Evolutionary conservation across 1,139 yeast genomes (phyloP).

Genomic region (Diutina pseudorugosa): DNA sequence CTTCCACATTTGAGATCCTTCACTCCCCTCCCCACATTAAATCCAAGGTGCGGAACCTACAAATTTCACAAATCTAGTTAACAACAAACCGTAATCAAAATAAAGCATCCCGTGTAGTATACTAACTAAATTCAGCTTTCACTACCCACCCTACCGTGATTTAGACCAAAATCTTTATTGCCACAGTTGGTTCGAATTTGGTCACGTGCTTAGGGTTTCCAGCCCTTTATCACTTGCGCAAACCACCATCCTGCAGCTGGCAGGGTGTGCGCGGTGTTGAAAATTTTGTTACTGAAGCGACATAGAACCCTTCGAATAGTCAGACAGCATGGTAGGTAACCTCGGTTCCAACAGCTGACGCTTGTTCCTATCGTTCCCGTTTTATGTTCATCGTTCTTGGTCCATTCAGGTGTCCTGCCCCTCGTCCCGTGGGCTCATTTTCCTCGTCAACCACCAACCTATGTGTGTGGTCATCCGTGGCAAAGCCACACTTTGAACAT

Average conservation of each 20-base stretch:
- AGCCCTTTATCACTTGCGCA: neutral
- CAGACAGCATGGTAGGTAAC: slow-evolving; percentile 8
- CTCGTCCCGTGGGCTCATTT: neutral
- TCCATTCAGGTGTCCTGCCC: neutral
- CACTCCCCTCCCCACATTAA: no score
- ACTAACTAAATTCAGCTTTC: no score
- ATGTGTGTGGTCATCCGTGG: neutral
- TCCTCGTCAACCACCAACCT: neutral
- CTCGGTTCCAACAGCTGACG: neutral
- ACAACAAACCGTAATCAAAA: no score
- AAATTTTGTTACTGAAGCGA: neutral
- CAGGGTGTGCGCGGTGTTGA: neutral
- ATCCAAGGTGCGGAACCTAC: no score
- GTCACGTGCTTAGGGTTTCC: slow-evolving; percentile 1
- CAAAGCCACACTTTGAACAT: neutral
- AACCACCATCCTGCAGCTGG: neutral
- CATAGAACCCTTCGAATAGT: slow-evolving; percentile 4
- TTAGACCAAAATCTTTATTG: no score
- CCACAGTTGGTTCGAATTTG: neutral
- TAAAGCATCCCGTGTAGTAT: no score
- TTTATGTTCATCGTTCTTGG: neutral
- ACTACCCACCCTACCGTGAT: no score
- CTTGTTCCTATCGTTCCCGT: neutral
- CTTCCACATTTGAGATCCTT: no score
- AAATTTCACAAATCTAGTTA: no score